These are phyloP conservation scores for Isabelozyma pseudorhagii DNA, from an alignment of 805 yeast species.

Conservation along the genomic window DNA sequence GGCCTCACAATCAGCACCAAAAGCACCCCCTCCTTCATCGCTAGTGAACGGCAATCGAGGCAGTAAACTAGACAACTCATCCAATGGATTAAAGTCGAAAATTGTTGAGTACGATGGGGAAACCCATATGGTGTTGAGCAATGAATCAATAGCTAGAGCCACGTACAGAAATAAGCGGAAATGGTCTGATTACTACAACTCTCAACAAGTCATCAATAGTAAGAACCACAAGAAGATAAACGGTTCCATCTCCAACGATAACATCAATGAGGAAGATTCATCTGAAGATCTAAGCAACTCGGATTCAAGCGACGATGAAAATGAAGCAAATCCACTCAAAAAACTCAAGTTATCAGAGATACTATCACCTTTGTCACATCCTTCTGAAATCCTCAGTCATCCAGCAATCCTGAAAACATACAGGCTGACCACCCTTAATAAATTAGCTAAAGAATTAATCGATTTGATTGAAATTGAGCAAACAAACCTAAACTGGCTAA, in stretches of 20 bases:
- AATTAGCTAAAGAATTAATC: conserved; percentile 68
- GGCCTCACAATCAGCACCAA: conserved; percentile 10
- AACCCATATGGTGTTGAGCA: conserved; percentile 33
- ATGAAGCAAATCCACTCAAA: conserved; percentile 27
- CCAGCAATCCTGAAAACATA: conserved; percentile 68
- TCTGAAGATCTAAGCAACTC: conserved; percentile 11
- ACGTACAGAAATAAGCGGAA: conserved; percentile 29
- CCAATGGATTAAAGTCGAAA: conserved; percentile 24
- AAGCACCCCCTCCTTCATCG: conserved; percentile 1
- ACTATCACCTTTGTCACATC: conserved; percentile 75
- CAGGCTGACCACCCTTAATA: conserved; percentile 46
- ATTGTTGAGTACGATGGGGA: conserved; percentile 38
- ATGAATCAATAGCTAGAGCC: conserved; percentile 28
- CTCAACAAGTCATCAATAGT: neutral
- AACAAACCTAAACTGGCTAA: conserved; percentile 64
- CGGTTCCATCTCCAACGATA: conserved; percentile 3
- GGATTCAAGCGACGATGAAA: conserved; percentile 10
- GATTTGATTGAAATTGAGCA: conserved; percentile 82
- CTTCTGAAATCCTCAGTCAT: conserved; percentile 73
- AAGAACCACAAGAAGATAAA: conserved; percentile 3
- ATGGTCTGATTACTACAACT: conserved; percentile 29
- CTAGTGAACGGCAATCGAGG: conserved; percentile 27
- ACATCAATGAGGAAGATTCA: conserved; percentile 16
- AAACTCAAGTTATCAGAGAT: conserved; percentile 40
- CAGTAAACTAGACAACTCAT: conserved; percentile 19